Percentiles rank a stretch among this genome's conserved stretches.
Evolutionary conservation across 768 basidiomycete species (phyloP).

Genomic region (Tricholoma sp.): DNA sequence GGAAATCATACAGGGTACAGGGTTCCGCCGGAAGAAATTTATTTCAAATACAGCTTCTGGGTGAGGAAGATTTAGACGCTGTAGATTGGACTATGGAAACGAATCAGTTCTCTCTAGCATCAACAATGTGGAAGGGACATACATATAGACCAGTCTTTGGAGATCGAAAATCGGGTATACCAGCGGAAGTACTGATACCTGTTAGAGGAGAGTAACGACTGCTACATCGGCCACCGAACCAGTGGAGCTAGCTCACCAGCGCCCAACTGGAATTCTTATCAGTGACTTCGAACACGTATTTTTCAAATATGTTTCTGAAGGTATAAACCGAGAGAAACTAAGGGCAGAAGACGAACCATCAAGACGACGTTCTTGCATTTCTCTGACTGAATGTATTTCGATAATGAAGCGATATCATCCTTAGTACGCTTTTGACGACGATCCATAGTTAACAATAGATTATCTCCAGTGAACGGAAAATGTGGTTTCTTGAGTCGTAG

Average conservation of each 20-base stretch:
- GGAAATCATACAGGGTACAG: slow-evolving; percentile 61
- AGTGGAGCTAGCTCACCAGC: slow-evolving; percentile 43
- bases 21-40: slow-evolving; percentile 74
- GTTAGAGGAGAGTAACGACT: background rate
- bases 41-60: slow-evolving; percentile 97
- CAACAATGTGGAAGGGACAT: slow-evolving; percentile 12
- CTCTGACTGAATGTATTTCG: slow-evolving; percentile 64
- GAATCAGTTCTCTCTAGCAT: background rate
- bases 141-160: slow-evolving; percentile 76
- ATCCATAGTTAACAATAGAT: background rate
- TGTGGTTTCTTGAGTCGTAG: background rate
- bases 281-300: background rate
- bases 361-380: slow-evolving; percentile 65
- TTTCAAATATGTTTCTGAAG: background rate
- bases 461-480: background rate
- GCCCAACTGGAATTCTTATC: slow-evolving; percentile 44
- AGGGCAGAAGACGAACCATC: slow-evolving; percentile 49
- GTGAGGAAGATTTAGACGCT: slow-evolving; percentile 74
- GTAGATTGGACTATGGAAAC: slow-evolving; percentile 60
- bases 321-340: slow-evolving; percentile 1
- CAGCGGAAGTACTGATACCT: slow-evolving; percentile 78
- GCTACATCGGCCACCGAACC: background rate
- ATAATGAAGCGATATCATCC: slow-evolving; percentile 40
- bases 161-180: slow-evolving; percentile 88
- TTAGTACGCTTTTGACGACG: slow-evolving; percentile 1